Evolutionary conservation across 805 yeast species (phyloP).

Genomic region (Clavispora fructus): DNA sequence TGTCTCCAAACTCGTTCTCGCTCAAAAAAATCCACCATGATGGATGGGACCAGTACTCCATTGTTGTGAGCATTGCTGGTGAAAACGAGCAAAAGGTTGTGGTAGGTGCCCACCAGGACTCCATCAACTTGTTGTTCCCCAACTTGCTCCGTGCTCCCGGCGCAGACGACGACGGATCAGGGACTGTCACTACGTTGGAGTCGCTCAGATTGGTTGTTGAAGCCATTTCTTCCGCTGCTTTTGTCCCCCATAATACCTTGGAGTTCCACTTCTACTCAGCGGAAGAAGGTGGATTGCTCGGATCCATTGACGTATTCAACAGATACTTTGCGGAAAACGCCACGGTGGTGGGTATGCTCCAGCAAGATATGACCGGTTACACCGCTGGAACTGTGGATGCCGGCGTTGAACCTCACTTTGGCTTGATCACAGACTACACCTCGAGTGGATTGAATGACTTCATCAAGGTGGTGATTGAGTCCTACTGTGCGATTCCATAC

Average conservation of each 20-base stretch:
- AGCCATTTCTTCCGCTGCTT: slow-evolving; percentile 26
- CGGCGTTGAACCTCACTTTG: slow-evolving; percentile 61
- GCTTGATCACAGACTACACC: slow-evolving; percentile 73
- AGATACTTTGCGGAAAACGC: slow-evolving; percentile 41
- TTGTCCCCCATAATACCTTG: slow-evolving; percentile 62
- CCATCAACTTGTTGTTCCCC: slow-evolving; percentile 71
- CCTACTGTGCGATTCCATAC: slow-evolving; percentile 64
- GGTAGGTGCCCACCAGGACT: slow-evolving; percentile 88
- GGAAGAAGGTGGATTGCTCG: slow-evolving; percentile 88
- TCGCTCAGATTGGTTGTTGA: slow-evolving; percentile 59
- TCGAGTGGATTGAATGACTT: slow-evolving; percentile 51
- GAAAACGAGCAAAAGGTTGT: slow-evolving; percentile 48
- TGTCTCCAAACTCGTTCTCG: slow-evolving; percentile 19
- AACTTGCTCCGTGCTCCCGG: slow-evolving; percentile 75
- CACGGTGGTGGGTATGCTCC: slow-evolving; percentile 76
- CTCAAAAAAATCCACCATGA: slow-evolving; percentile 54
- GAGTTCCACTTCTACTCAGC: slow-evolving; percentile 96
- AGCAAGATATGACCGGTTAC: slow-evolving; percentile 93
- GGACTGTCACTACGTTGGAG: slow-evolving; percentile 74
- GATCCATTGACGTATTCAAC: slow-evolving; percentile 74
- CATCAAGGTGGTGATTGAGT: slow-evolving; percentile 53
- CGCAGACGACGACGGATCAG: slow-evolving; percentile 93
- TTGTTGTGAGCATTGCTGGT: slow-evolving; percentile 63
- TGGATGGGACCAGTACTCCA: slow-evolving; percentile 73
- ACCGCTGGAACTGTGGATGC: slow-evolving; percentile 45